Evolutionary conservation across 2,329 filamentous ascomycete species (phyloP), one percentile per base, ranked within the genome.

Genomic region (Penicillium sp.): DNA sequence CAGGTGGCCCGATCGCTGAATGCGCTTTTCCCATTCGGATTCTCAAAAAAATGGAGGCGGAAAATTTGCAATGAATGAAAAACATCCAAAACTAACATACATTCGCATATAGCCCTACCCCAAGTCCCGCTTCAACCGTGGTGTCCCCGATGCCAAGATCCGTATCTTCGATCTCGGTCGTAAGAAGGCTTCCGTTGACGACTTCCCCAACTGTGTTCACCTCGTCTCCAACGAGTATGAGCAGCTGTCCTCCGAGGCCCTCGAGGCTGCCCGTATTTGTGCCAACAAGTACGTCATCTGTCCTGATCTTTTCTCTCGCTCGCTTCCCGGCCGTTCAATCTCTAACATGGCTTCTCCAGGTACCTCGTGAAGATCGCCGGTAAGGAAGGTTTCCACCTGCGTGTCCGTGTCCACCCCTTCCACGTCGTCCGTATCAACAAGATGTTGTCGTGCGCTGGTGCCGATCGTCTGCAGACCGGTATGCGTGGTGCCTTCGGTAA

Each of bases 361-460:
- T 86, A 87, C 79, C 80, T 87, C 66, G 84, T 86, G 75, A 86
- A 86, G 79, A 77, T 80, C 67, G 79, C 81, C 70, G 84, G 84
- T 76, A 87, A 87, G 79, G 84, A 87, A 82, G 81, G 81, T 76
- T 86, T 87, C 83, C 84, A 87, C 76, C 75, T 87, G 61, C 84
- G 84, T 65, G 82, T 86, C 72, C 84, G 94, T 76, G 92, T 91
- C 75, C 94, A 99, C 86, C 94, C 94, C 67, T 99, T 90, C 90
- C 94, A 99, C 85, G 94, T 99, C 81, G 89, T 99, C 85, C 94
- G 94, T 82, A 99, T 99, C 92, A 99, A 99, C 91, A 99, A 99
- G 89, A 99, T 99, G 94, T 93, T 99, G 90, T 97, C 94, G 76
- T 99, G 94, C 81, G 94, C 94, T 75, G 94, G 94, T 86, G 94